Base-by-base conservation (phyloP, 768 basidiomycete species). In the Suillus occidentalis region DNA sequence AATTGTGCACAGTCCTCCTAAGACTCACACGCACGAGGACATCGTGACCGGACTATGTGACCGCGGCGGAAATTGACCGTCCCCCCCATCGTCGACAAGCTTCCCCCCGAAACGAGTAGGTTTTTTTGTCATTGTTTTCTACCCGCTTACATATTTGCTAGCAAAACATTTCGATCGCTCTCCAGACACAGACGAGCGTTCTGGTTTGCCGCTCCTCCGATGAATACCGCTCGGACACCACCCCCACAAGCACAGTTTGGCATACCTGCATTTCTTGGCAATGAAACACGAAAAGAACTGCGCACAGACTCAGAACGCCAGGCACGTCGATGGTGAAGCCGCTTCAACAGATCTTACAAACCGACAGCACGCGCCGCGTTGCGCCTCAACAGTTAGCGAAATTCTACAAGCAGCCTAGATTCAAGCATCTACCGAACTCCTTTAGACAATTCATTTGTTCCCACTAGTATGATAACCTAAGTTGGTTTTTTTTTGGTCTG, bases 201-300 rank as follows among this genome's bases (percentile, higher is more conserved):
- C 56, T 97, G 96, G 96, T 98, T 97, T 75, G 84, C 91, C 1
- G 90, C 89, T 1, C 89, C 95, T 4, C 94, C 95, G 0, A 72
- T 94, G 63, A 84, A 92, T 69, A 73, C 87, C 5, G 83, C 88
- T 25, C 82, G 82, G n/a, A 70, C 82, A 20, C 77, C 80, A 1
- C 65, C 71, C 4, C 78, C 85, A 22, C 80, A 77, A n/a, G 60
- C 85, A 93, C 70, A 92, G 89, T 70, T 72, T 94, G 14, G 79
- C 81, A 47, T 93, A 94, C 76, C 77, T 94, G 60, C 84, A 88
- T 68, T 89, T 84, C 76, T 76, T 90, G 20, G 90, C 90, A 1
- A 79, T 69, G 69, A 89, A 89, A 60, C 73, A 74, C 55, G 78
- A 79, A 63, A 58, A 55, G 60, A 65, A 16, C 55, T 56, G n/a